phyloP scores from a whole-genome alignment of 305 asterid genomes.

The Solanum aculeatissimum region DNA sequence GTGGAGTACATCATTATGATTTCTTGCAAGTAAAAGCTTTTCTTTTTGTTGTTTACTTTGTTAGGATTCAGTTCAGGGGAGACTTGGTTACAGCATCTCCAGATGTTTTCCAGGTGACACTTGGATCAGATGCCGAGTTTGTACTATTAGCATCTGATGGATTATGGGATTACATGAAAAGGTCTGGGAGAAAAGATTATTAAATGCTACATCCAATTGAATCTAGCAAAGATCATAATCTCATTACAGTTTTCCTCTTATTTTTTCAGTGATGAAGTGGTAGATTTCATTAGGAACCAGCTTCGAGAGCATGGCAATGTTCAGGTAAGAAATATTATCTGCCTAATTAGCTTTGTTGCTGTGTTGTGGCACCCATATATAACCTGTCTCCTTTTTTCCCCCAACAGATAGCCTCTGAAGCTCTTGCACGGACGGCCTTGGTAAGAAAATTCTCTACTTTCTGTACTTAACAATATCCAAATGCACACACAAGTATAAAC shows the following conservation, averaged over 20 bases:
- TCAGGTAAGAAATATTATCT: conserved; percentile 24
- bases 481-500: neutral
- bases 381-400: neutral
- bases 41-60: neutral
- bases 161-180: conserved; percentile 88
- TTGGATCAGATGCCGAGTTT: conserved; percentile 74
- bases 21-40: neutral
- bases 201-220: neutral
- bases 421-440: conserved; percentile 78
- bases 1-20: neutral
- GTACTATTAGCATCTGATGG: conserved; percentile 88
- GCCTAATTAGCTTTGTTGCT: neutral
- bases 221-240: neutral
- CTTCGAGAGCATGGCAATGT: conserved; percentile 66
- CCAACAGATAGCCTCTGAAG: conserved; percentile 78
- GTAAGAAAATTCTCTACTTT: conserved; percentile 21
- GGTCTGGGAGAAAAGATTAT: conserved; percentile 20
- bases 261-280: conserved; percentile 48
- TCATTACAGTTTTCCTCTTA: neutral
- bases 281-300: conserved; percentile 61
- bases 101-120: conserved; percentile 64
- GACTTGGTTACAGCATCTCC: conserved; percentile 76
- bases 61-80: conserved; percentile 52
- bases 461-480: neutral
- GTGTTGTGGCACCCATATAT: neutral